A percentile compares a stretch with the other conserved stretches of the same genome.
phyloP scores from a whole-genome alignment of 1,284 basidiomycete genomes.

The Coniophora puteana region DNA sequence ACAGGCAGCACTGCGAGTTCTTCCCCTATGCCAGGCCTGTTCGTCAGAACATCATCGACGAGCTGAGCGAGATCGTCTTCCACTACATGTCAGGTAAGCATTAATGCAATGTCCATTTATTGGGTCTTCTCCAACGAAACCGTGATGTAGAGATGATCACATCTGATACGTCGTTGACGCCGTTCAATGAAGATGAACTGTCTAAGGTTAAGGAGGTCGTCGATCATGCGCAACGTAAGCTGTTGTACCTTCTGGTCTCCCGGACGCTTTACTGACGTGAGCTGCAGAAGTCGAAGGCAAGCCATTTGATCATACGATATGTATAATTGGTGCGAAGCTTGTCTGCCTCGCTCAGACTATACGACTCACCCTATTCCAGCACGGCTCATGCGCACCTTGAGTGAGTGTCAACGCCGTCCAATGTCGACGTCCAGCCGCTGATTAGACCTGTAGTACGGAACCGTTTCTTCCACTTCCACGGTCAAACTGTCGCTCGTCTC shows the following conservation, averaged over 20 bases:
- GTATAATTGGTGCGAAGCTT: not conserved
- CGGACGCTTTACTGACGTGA: slow-evolving; percentile 1
- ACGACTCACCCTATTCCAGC: not conserved
- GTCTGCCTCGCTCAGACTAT: not conserved
- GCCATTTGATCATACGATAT: not conserved
- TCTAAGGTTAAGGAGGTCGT: not conserved
- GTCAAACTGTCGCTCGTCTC: slow-evolving; percentile 5
- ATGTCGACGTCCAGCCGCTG: too few species aligned
- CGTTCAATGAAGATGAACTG: slow-evolving; percentile 5
- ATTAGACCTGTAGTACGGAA: too few species aligned
- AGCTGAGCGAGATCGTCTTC: too few species aligned
- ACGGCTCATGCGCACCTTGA: not conserved
- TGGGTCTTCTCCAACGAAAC: too few species aligned
- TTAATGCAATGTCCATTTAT: too few species aligned
- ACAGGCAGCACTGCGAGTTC: too few species aligned
- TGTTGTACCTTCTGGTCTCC: not conserved
- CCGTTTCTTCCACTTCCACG: slow-evolving; percentile 5
- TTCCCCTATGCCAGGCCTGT: too few species aligned
- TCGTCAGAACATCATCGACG: too few species aligned
- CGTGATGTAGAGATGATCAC: slow-evolving; percentile 8
- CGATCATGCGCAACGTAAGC: not conserved
- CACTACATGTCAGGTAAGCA: too few species aligned
- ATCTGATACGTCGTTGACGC: slow-evolving; percentile 7
- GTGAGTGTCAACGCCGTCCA: too few species aligned
- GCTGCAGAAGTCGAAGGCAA: not conserved